These are phyloP conservation scores for Flueggea neowawraea DNA, from an alignment of 441 rosid genomes.

Conservation along the genomic window DNA sequence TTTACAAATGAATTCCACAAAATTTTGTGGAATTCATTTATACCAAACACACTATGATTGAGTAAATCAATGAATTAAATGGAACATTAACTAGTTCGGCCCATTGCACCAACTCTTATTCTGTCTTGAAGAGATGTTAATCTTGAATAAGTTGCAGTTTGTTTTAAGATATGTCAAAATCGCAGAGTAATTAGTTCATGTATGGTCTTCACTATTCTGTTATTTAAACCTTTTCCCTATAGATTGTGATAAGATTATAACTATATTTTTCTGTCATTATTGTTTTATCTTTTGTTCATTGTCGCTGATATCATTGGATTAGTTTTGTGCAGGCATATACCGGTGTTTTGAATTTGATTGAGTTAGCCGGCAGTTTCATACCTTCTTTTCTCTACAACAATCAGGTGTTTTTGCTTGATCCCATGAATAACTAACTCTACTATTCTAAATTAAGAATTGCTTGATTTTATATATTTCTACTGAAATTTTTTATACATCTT, in stretches of 20 bases:
- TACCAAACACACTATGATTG: too few species aligned
- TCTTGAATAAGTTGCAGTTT: too few species aligned
- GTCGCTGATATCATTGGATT: constrained; percentile 6
- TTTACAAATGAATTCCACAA: too few species aligned
- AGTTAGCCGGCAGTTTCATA: constrained; percentile 53
- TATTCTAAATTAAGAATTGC: background rate
- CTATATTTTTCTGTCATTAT: background rate
- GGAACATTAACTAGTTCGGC: too few species aligned
- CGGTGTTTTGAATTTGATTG: constrained; percentile 67
- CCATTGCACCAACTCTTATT: too few species aligned
- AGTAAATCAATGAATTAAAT: too few species aligned
- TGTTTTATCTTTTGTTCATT: constrained; percentile 6
- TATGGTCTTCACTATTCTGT: background rate
- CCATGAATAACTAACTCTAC: constrained; percentile 1
- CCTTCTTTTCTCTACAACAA: constrained; percentile 74
- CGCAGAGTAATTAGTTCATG: background rate
- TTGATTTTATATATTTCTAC: too few species aligned
- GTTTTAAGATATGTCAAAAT: too few species aligned
- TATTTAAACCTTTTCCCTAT: background rate
- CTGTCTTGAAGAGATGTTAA: too few species aligned
- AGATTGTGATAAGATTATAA: too few species aligned
- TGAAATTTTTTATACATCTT: too few species aligned
- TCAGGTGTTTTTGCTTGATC: constrained; percentile 46
- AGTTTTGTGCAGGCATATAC: constrained; percentile 73
- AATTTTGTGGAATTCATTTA: too few species aligned